These are phyloP conservation scores for Phanerochaete sordida DNA, from an alignment of 768 basidiomycete genomes.

Conservation along the genomic window DNA sequence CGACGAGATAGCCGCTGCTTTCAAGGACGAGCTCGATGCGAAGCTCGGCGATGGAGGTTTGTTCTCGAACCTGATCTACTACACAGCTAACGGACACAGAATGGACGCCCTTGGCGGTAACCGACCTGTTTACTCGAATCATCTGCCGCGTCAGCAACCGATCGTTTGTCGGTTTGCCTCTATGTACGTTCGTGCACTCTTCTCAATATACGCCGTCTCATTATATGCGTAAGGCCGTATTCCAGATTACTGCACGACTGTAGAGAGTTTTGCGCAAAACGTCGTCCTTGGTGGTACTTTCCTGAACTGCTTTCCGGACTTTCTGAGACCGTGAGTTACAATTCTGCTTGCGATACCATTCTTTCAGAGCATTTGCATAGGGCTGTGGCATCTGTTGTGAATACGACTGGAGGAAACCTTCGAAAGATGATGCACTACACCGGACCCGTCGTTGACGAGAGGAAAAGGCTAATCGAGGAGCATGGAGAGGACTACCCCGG, in stretches of 20 bases:
- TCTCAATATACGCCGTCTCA: neutral
- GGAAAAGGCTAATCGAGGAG: conserved; percentile 4
- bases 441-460: conserved; percentile 11
- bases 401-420: no score
- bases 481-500: conserved; percentile 11
- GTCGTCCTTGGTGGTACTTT: conserved; percentile 18
- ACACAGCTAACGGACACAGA: no score
- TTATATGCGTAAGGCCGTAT: conserved; percentile 32
- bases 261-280: conserved; percentile 26
- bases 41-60: no score
- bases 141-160: conserved; percentile 42
- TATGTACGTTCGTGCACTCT: conserved; percentile 33
- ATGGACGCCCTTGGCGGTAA: neutral
- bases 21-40: no score
- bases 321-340: conserved; percentile 29
- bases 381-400: no score
- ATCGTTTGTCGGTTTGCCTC: conserved; percentile 43
- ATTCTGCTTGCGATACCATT: no score
- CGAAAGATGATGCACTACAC: neutral
- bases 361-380: no score
- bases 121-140: conserved; percentile 15
- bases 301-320: conserved; percentile 28
- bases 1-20: no score
- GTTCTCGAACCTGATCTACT: no score
- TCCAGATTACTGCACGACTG: conserved; percentile 30